phyloP scores from a whole-genome alignment of 495 filamentous ascomycete genomes.

The Xylaria intraflava region DNA sequence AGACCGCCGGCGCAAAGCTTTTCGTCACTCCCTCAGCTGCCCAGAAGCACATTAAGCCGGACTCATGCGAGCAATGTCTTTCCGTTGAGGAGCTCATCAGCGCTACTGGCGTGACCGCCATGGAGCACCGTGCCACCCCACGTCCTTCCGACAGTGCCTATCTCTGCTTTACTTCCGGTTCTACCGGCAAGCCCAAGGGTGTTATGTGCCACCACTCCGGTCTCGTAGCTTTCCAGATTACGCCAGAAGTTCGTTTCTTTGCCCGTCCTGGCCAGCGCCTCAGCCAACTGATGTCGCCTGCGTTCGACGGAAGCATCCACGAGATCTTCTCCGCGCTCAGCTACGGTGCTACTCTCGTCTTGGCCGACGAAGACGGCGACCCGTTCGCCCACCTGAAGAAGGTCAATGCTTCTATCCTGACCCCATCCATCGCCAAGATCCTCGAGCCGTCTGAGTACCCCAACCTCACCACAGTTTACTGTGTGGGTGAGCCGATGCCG shows the following conservation, averaged over 20 bases:
- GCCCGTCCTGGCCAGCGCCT: constrained; percentile 19
- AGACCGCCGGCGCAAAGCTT: constrained; percentile 7
- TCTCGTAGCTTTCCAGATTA: constrained; percentile 20
- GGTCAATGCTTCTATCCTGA: constrained; percentile 24
- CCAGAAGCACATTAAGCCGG: constrained; percentile 6
- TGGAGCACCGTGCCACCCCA: background rate
- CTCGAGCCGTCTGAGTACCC: constrained; percentile 19
- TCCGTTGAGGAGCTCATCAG: background rate
- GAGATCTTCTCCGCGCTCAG: constrained; percentile 35
- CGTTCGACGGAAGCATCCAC: constrained; percentile 34
- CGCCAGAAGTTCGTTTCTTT: constrained; percentile 18
- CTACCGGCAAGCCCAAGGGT: constrained; percentile 31
- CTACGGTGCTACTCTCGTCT: constrained; percentile 32
- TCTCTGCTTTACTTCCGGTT: constrained; percentile 34
- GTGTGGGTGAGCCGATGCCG: constrained; percentile 28
- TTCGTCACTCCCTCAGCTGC: background rate
- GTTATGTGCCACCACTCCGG: constrained; percentile 19
- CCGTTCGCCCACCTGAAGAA: constrained; percentile 19
- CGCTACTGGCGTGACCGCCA: background rate
- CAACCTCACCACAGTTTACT: constrained; percentile 19
- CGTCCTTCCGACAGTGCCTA: constrained; percentile 18
- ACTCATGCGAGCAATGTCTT: background rate
- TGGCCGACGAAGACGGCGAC: constrained; percentile 9
- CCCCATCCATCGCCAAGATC: constrained; percentile 24
- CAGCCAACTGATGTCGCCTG: constrained; percentile 27